Percentiles rank a stretch among this genome's conserved stretches.
Evolutionary conservation across 2,329 filamentous ascomycete genomes (phyloP).

Genomic region (Arthroderma sp.): DNA sequence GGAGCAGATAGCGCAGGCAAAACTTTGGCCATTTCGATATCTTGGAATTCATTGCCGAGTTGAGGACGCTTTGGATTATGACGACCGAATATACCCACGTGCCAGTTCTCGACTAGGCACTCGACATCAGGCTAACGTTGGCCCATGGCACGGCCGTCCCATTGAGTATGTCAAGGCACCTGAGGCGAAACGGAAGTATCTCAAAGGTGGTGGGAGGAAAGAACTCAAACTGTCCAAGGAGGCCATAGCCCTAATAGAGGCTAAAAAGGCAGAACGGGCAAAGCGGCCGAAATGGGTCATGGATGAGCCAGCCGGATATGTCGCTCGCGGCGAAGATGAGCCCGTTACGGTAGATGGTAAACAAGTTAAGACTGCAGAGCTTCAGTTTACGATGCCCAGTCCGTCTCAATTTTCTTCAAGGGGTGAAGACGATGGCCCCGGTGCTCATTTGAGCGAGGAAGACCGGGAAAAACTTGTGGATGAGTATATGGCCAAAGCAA

Average conservation of each 20-base stretch:
- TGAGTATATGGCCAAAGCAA: constrained; percentile 61
- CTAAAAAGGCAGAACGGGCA: constrained; percentile 64
- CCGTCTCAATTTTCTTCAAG: constrained; percentile 34
- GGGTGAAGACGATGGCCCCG: constrained; percentile 29
- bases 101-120: constrained; percentile 86
- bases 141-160: constrained; percentile 71
- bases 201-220: constrained; percentile 55
- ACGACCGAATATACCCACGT: constrained; percentile 92
- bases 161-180: constrained; percentile 82
- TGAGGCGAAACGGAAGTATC: constrained; percentile 67
- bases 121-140: constrained; percentile 76
- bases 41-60: constrained; percentile 89
- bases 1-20: constrained; percentile 83
- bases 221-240: constrained; percentile 69
- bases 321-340: constrained; percentile 69
- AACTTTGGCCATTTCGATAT: constrained; percentile 93
- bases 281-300: constrained; percentile 86
- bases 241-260: constrained; percentile 62
- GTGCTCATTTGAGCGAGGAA: constrained; percentile 21
- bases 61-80: constrained; percentile 90
- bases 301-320: constrained; percentile 78
- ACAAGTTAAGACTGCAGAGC: constrained; percentile 57
- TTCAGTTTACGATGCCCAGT: constrained; percentile 65
- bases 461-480: constrained; percentile 50
- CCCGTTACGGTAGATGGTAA: constrained; percentile 49